Evolutionary conservation across 495 filamentous ascomycete genomes (phyloP).

Genomic region (Podospora tetraspora): DNA sequence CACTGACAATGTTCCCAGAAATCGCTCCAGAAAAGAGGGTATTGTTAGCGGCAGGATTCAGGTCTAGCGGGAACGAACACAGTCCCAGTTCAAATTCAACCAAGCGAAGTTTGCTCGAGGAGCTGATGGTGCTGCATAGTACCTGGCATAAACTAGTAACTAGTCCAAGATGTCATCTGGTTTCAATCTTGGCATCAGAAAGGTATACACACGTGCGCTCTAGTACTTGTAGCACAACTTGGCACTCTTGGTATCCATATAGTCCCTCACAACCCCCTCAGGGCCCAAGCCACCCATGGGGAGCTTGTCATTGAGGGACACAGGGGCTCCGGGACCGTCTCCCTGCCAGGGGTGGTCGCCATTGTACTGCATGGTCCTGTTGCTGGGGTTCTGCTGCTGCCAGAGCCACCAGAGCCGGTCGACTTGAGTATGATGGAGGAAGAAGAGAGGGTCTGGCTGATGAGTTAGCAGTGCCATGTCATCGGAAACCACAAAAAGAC

Average conservation of each 20-base stretch:
- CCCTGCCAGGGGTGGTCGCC: neutral
- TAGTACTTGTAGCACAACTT: slow-evolving; percentile 6
- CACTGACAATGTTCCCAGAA: neutral
- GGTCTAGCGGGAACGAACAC: neutral
- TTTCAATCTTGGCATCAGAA: neutral
- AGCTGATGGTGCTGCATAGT: neutral
- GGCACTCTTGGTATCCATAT: slow-evolving; percentile 1
- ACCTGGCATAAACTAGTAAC: neutral
- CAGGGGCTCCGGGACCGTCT: neutral
- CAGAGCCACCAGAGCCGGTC: slow-evolving; percentile 8
- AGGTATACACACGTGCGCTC: neutral
- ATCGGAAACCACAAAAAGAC: neutral
- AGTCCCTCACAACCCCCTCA: neutral
- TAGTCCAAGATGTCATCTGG: neutral
- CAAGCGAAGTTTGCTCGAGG: neutral
- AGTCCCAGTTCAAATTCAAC: neutral
- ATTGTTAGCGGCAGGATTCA: neutral
- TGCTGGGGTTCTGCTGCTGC: slow-evolving; percentile 1
- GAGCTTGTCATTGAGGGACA: neutral
- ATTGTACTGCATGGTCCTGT: slow-evolving; percentile 3
- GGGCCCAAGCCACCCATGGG: neutral
- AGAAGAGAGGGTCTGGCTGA: slow-evolving; percentile 3
- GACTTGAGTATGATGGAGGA: slow-evolving; percentile 11
- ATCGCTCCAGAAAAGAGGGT: too few species aligned
- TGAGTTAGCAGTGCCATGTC: neutral